Evolutionary conservation across 2,329 filamentous ascomycete species (phyloP).

Genomic region (Colletotrichum tofieldiae): DNA sequence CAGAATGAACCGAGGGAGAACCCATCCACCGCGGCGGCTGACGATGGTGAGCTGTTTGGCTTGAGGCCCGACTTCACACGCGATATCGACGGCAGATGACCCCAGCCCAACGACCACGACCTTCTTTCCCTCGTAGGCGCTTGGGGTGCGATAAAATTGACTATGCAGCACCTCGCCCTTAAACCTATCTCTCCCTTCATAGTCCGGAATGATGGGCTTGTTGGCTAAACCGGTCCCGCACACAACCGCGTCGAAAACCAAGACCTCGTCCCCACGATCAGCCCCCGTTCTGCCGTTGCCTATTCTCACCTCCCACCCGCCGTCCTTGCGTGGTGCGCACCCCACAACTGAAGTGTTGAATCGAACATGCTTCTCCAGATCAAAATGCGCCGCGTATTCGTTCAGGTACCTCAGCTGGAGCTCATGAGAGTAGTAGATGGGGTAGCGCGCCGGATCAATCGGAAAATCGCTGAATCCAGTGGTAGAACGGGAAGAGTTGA

Average conservation of each 20-base stretch:
- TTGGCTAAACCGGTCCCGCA: slow-evolving; percentile 53
- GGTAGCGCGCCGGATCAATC: slow-evolving; percentile 55
- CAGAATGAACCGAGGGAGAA: slow-evolving; percentile 56
- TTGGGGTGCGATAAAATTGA: slow-evolving; percentile 54
- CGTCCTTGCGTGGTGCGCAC: slow-evolving; percentile 48
- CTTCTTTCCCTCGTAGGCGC: slow-evolving; percentile 53
- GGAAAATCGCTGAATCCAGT: slow-evolving; percentile 58
- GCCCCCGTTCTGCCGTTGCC: slow-evolving; percentile 40
- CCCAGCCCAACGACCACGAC: slow-evolving; percentile 56
- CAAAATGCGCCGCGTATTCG: slow-evolving; percentile 56
- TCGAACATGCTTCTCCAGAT: slow-evolving; percentile 52
- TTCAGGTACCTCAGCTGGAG: slow-evolving; percentile 54
- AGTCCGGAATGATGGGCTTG: slow-evolving; percentile 51
- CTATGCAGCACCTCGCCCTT: slow-evolving; percentile 55
- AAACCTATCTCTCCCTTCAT: slow-evolving; percentile 52
- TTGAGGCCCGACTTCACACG: slow-evolving; percentile 53
- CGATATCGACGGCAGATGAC: slow-evolving; percentile 57
- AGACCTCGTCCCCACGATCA: slow-evolving; percentile 43
- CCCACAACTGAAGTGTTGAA: slow-evolving; percentile 52
- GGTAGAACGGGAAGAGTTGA: slow-evolving; percentile 57
- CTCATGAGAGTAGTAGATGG: slow-evolving; percentile 55
- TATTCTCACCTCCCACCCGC: slow-evolving; percentile 51
- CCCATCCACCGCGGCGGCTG: slow-evolving; percentile 56
- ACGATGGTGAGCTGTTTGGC: slow-evolving; percentile 55
- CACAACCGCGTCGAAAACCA: slow-evolving; percentile 54